Percentiles rank a stretch among this genome's conserved stretches.
phyloP scores from a whole-genome alignment of 768 basidiomycete genomes.

The Calvatia gigantea region DNA sequence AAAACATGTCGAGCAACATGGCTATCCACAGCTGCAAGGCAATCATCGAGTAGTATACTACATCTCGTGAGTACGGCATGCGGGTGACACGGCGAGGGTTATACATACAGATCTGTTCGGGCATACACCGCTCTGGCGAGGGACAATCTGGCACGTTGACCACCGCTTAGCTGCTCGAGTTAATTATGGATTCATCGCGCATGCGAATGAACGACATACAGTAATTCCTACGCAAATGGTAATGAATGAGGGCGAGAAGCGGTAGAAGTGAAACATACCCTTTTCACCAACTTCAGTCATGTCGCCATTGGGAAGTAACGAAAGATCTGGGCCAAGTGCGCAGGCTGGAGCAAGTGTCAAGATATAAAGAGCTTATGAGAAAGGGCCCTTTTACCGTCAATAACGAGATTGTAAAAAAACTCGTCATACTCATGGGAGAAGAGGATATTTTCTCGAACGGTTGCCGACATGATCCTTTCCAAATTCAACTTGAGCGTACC shows the following conservation, averaged over 20 bases:
- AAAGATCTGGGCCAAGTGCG: conserved; percentile 79
- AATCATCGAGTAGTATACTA: conserved; percentile 84
- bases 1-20: conserved; percentile 87
- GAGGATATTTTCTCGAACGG: conserved; percentile 86
- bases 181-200: neutral
- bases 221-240: conserved; percentile 43
- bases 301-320: conserved; percentile 78
- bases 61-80: neutral
- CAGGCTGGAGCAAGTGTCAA: conserved; percentile 50
- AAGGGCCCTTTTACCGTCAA: conserved; percentile 54
- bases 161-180: conserved; percentile 62
- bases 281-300: conserved; percentile 85
- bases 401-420: conserved; percentile 74
- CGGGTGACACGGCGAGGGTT: neutral
- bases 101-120: conserved; percentile 76
- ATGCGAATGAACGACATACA: conserved; percentile 29
- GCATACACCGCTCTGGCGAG: conserved; percentile 90
- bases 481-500: neutral
- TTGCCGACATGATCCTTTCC: conserved; percentile 76
- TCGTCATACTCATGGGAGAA: conserved; percentile 91
- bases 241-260: neutral
- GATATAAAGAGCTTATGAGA: neutral
- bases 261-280: conserved; percentile 35
- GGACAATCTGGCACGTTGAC: conserved; percentile 79
- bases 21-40: conserved; percentile 81